phyloP scores from a whole-genome alignment of 1,139 yeast genomes.

The Suhomyces wounanorum region DNA sequence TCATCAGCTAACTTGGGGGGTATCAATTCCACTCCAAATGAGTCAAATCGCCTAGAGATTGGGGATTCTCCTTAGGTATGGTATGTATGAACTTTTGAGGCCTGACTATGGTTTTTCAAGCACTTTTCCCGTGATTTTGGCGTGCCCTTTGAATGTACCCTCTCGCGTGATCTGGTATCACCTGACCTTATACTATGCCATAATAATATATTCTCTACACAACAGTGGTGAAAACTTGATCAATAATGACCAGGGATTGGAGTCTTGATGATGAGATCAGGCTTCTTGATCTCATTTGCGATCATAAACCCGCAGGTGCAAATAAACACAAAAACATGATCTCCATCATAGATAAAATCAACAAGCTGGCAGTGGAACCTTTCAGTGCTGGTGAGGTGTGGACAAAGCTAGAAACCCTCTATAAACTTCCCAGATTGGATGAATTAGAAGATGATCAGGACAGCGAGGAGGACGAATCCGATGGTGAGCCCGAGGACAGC shows the following conservation, averaged over 20 bases:
- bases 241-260: slow-evolving; percentile 42
- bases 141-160: no score
- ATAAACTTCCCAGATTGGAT: slow-evolving; percentile 59
- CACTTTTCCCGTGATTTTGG: no score
- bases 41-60: no score
- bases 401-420: slow-evolving; percentile 54
- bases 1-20: no score
- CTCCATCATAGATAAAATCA: slow-evolving; percentile 54
- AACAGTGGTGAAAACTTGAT: background rate
- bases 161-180: background rate
- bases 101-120: no score
- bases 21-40: no score
- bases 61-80: no score
- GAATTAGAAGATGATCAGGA: slow-evolving; percentile 40
- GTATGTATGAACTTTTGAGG: no score
- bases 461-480: background rate
- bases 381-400: slow-evolving; percentile 57
- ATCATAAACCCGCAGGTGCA: slow-evolving; percentile 64
- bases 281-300: slow-evolving; percentile 66
- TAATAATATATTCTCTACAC: no score
- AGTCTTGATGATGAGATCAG: slow-evolving; percentile 63
- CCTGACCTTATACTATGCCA: background rate
- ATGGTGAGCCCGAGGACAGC: slow-evolving; percentile 2
- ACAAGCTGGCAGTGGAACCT: slow-evolving; percentile 30
- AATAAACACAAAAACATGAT: slow-evolving; percentile 62